phyloP scores from a whole-genome alignment of 2,329 filamentous ascomycete species.

The Huntiella bhutanensis region DNA sequence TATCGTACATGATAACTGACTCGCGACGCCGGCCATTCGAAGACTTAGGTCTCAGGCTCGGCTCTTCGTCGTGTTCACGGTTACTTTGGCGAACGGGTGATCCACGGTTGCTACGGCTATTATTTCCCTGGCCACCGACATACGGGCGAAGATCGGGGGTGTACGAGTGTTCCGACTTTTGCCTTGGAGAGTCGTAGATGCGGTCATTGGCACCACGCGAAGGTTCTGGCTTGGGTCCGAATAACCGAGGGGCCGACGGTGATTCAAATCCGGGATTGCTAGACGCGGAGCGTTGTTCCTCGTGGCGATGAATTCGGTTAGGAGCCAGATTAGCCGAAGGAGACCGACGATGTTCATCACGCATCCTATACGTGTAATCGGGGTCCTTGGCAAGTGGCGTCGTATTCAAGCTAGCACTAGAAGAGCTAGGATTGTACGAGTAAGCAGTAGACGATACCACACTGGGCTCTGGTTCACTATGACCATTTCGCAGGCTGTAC shows the following conservation, averaged over 20 bases:
- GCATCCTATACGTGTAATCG: constrained; percentile 1
- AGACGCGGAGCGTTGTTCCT: constrained; percentile 6
- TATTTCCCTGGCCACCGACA: background rate
- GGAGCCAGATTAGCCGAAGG: constrained; percentile 4
- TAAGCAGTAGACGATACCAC: constrained; percentile 1
- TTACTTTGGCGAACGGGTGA: constrained; percentile 3
- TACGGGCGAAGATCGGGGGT: constrained; percentile 5
- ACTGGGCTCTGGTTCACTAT: constrained; percentile 3
- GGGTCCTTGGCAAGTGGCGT: constrained; percentile 1
- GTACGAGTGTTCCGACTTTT: constrained; percentile 2
- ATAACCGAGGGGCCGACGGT: constrained; percentile 5
- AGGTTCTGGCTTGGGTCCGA: constrained; percentile 11
- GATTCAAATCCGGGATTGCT: constrained; percentile 7
- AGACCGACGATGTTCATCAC: constrained; percentile 3
- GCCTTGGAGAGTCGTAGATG: constrained; percentile 1
- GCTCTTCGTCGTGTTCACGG: constrained; percentile 4
- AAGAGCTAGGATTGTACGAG: constrained; percentile 6
- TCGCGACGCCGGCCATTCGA: constrained; percentile 5
- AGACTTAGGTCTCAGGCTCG: constrained; percentile 4
- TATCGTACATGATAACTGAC: constrained; percentile 5
- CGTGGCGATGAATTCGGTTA: constrained; percentile 3
- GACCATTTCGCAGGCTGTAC: constrained; percentile 2
- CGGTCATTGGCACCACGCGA: constrained; percentile 1
- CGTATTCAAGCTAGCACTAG: background rate
- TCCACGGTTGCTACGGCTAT: background rate